Base-by-base conservation (phyloP, 805 yeast species). In the Metschnikowia santaceciliae region DNA sequence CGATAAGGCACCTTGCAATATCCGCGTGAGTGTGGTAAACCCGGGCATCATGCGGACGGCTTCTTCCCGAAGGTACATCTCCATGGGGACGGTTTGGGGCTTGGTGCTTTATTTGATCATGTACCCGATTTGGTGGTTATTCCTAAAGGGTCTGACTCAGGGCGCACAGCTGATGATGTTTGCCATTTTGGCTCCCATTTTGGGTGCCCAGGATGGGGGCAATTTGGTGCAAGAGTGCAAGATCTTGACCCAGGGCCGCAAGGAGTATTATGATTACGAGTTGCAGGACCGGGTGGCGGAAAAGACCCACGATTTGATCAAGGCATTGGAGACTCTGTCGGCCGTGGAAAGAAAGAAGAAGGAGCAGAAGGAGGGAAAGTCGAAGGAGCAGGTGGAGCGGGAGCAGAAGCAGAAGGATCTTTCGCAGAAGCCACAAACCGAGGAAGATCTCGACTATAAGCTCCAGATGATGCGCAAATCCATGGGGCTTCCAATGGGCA, bases 31-130 rank as follows among this genome's bases (percentile, higher is more conserved):
- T 51, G 62, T 90, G 49, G 94, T 88, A 4, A 94, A 94, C 62
- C 98, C 99, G 0, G 99, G 99, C 1, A 59, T 91, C 34, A 88
- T 89, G 86, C 78, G 98, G 58, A 83, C 96, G 1, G 88, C 96
- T 2, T 82, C 95, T 23, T 84, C 92, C 37, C 82, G 94, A 58
- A 78, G 97, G 50, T 81, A 84, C 34, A 51, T 90, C 4, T 82
- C 94, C 17, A 78, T 88, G 69, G 97, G 98, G 0, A 74, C 88
- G 0, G 58, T 92, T 2, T 59, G 74, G 57, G 84, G 89, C 2
- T 54, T 90, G 4, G 8, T 89, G 0, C 5, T 75, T 20, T 84
- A 92, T 62, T 53, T 90, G 32, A 6, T 90, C 2, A 50, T 86
- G 40, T 88, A 85, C 72, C 99, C 99, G 8, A 46, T 94, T 0